Base-by-base conservation (phyloP, 106 monocot species). In the Triglochin maritima region DNA sequence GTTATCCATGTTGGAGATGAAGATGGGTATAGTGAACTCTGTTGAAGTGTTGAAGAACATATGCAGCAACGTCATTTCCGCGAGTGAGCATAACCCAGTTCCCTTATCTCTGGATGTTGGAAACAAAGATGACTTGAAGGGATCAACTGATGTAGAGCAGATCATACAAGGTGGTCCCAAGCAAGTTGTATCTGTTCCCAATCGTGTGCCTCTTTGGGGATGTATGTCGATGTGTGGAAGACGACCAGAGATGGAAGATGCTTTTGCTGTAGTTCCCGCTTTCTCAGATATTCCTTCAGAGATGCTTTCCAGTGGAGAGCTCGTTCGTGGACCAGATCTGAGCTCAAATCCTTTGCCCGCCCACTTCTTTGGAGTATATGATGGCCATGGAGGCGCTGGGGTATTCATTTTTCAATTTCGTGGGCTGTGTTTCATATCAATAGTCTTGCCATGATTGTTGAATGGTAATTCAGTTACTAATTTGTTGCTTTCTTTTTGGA, bases 201-300 rank as follows among this genome's bases (percentile, higher is more conserved):
- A 80, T 48, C 76, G 70, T 64, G 57, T 72, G 14, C 82, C 88
- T 2, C 79, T 85, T 44, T 92, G 92, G 92, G 92, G 92, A 7
- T 74, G 62, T 47, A 50, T 71, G 0, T 83, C 87, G 9, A 77
- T 80, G 44, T 78, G 80, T 43, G 92, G 92, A 14, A 80, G 77
- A 49, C 71, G 82, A 76, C 80, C 85, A n/a, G 92, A 92, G 73
- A 92, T 92, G 87, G 92, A 92, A 61, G 92, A 92, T 78, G 92
- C 92, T 2, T 47, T 69, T n/a, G 68, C 62, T 3, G 63, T 72
- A 6, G 74, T 77, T 6, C 92, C 92, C 41, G 57, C 70, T 53
- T 92, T 92, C 60, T 65, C 67, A 43, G 78, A 75, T 41, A 88
- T 88, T 50, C 88, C 88, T n/a, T 15, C 80, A 29, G 11, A 41